Percentiles rank a stretch among this genome's conserved stretches.
Evolutionary conservation across 805 yeast species (phyloP).

Genomic region (Ogataea sp.): DNA sequence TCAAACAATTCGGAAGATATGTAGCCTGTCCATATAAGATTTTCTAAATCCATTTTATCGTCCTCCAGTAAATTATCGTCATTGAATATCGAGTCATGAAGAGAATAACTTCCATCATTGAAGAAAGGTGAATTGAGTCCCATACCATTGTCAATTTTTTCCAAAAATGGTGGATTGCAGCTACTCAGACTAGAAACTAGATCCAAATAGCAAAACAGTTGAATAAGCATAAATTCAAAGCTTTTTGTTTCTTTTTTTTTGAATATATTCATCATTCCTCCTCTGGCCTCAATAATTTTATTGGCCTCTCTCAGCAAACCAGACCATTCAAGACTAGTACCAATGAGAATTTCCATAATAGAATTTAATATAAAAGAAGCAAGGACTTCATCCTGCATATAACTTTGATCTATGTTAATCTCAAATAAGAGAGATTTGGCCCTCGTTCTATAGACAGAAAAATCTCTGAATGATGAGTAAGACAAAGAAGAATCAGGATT

Average conservation of each 20-base stretch:
- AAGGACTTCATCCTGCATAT: constrained; percentile 11
- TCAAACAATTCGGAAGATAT: constrained; percentile 4
- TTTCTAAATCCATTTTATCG: constrained; percentile 4
- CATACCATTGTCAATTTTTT: constrained; percentile 3
- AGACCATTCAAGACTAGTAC: constrained; percentile 21
- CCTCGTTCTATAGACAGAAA: constrained; percentile 8
- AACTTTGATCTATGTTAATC: constrained; percentile 1
- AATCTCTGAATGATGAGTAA: constrained; percentile 10
- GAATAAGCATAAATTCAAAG: constrained; percentile 17
- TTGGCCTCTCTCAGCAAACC: constrained; percentile 17
- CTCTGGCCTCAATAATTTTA: constrained; percentile 13
- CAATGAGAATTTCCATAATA: constrained; percentile 21
- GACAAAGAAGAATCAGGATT: constrained; percentile 1
- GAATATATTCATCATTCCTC: constrained; percentile 16
- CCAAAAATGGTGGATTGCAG: constrained; percentile 18
- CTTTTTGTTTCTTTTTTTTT: constrained; percentile 2
- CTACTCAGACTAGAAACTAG: constrained; percentile 22
- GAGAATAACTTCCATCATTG: constrained; percentile 1
- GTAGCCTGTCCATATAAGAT: constrained; percentile 5
- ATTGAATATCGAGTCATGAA: background rate
- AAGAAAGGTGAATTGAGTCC: background rate
- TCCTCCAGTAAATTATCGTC: background rate
- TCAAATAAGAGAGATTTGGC: constrained; percentile 6
- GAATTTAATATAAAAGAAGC: constrained; percentile 15
- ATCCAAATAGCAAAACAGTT: constrained; percentile 23